Conservation (phyloP, 495 filamentous ascomycete species). For the Elasticomyces elasticus region DNA sequence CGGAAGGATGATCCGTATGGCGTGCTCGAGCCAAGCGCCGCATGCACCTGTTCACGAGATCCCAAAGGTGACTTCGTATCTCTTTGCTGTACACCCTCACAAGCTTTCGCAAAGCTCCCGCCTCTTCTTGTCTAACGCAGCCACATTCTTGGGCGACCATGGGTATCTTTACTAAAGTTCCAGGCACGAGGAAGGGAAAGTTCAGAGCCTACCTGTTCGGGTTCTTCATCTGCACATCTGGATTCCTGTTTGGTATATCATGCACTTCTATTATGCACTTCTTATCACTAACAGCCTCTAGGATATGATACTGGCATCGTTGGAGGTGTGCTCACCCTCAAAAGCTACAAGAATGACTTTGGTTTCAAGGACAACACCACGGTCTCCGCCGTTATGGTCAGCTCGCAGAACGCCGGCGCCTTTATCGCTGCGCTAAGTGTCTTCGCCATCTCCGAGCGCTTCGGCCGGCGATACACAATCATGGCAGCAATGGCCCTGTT, state of each 20-base stretch:
- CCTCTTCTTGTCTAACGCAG: neutral
- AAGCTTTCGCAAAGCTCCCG: neutral
- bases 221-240: constrained; percentile 8
- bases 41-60: neutral
- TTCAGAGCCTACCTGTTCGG: constrained; percentile 11
- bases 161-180: neutral
- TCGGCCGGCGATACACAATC: constrained; percentile 16
- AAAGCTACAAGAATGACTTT: constrained; percentile 17
- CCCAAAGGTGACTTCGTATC: neutral
- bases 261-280: too few relatives aligned
- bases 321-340: constrained; percentile 20
- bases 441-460: constrained; percentile 10
- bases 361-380: constrained; percentile 10
- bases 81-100: neutral
- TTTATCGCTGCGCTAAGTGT: constrained; percentile 14
- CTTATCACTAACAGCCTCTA: too few relatives aligned
- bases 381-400: constrained; percentile 13
- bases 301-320: constrained; percentile 22
- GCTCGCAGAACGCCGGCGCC: constrained; percentile 13
- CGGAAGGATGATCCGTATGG: neutral
- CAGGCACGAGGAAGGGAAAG: constrained; percentile 1
- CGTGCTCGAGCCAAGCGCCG: neutral
- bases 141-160: neutral
- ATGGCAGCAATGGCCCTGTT: constrained; percentile 12
- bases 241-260: constrained; percentile 21